These are phyloP conservation scores for Aphanoascus verrucosus DNA, from an alignment of 2,329 filamentous ascomycete species.

Conservation along the genomic window DNA sequence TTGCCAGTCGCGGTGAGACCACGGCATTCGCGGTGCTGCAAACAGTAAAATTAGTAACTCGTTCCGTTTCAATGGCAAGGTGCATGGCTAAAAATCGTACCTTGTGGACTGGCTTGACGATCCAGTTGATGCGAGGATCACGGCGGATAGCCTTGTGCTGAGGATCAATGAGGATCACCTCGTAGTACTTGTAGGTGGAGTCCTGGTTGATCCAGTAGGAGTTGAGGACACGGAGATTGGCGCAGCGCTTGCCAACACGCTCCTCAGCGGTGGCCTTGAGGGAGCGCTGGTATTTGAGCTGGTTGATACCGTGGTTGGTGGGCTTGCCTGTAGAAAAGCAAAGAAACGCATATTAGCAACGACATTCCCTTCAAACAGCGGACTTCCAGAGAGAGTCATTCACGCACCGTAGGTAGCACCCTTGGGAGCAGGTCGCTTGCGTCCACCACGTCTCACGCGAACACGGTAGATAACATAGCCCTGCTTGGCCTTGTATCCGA, in stretches of 20 bases:
- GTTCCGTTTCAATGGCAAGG: background rate
- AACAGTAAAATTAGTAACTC: constrained; percentile 14
- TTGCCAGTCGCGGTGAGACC: constrained; percentile 98
- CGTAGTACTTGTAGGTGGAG: constrained; percentile 99
- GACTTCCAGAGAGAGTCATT: background rate
- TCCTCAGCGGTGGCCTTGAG: constrained; percentile 97
- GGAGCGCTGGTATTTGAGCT: constrained; percentile 99
- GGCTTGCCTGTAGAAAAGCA: constrained; percentile 70
- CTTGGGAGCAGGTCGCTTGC: constrained; percentile 93
- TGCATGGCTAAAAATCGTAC: constrained; percentile 24
- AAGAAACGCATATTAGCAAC: background rate
- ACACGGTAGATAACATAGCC: constrained; percentile 99
- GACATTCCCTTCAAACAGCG: background rate
- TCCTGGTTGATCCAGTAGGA: constrained; percentile 99
- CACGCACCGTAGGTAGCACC: constrained; percentile 94
- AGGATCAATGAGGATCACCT: constrained; percentile 98
- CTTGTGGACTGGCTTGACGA: constrained; percentile 99
- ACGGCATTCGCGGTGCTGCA: constrained; percentile 84
- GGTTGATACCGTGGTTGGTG: constrained; percentile 99
- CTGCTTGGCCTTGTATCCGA: constrained; percentile 99
- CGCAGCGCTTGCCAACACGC: constrained; percentile 97
- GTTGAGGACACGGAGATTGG: constrained; percentile 98
- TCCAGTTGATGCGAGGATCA: constrained; percentile 99
- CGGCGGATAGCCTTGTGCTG: constrained; percentile 99
- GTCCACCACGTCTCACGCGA: constrained; percentile 94